Percentiles rank a stretch among this genome's conserved stretches.
phyloP scores from a whole-genome alignment of 2,329 filamentous ascomycete genomes.

The Elsinoe australis region DNA sequence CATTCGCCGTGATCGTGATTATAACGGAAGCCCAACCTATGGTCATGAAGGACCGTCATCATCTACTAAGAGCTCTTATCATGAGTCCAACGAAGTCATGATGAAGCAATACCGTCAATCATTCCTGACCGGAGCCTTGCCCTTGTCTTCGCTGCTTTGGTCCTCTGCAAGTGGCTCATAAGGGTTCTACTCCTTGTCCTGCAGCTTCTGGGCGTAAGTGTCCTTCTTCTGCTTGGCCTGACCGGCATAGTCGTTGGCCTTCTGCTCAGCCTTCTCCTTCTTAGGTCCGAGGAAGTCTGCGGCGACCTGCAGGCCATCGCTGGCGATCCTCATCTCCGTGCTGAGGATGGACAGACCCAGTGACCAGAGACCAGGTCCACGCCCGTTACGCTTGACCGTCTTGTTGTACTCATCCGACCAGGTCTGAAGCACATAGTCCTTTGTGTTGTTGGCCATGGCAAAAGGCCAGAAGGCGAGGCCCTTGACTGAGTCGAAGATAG shows the following conservation, averaged over 20 bases:
- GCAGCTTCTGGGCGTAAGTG: constrained; percentile 25
- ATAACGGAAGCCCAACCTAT: background rate
- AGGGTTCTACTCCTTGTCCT: constrained; percentile 21
- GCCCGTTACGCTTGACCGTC: constrained; percentile 29
- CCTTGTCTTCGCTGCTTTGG: background rate
- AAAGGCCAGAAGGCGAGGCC: constrained; percentile 54
- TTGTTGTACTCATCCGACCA: constrained; percentile 34
- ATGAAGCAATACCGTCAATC: constrained; percentile 14
- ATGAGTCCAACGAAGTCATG: constrained; percentile 9
- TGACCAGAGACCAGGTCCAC: constrained; percentile 26
- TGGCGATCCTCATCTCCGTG: constrained; percentile 30
- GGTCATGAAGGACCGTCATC: constrained; percentile 7
- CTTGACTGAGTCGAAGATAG: constrained; percentile 52
- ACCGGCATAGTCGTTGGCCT: constrained; percentile 26
- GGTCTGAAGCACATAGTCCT: constrained; percentile 28
- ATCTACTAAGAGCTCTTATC: background rate
- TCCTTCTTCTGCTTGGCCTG: constrained; percentile 26
- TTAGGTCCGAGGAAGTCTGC: constrained; percentile 29
- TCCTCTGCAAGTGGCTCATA: background rate
- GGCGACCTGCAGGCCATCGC: constrained; percentile 29
- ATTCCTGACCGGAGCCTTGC: background rate
- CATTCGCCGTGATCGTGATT: constrained; percentile 3
- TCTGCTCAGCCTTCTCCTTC: constrained; percentile 32
- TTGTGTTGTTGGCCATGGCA: constrained; percentile 21
- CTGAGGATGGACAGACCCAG: constrained; percentile 29